Evolutionary conservation across 768 basidiomycete genomes (phyloP).

Genomic region (Lactarius deliciosus): DNA sequence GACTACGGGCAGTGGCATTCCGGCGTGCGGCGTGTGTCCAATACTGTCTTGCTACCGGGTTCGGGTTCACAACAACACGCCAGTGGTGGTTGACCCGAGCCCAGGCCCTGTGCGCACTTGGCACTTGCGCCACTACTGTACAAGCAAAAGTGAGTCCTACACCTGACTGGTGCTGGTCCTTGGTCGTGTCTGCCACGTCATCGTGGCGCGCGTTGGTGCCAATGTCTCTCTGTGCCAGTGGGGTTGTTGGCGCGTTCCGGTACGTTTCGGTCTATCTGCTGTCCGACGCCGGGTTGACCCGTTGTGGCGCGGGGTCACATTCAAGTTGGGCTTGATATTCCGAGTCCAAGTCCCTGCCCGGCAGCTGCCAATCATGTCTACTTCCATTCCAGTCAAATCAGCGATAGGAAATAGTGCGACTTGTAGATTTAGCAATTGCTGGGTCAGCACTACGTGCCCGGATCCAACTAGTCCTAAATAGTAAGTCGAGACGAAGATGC

Average conservation of each 20-base stretch:
- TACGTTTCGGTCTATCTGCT: background rate
- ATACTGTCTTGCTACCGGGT: background rate
- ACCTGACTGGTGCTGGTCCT: background rate
- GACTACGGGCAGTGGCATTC: background rate
- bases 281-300: background rate
- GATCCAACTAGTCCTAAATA: background rate
- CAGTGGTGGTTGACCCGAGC: background rate
- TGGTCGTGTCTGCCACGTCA: background rate
- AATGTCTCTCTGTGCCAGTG: no score
- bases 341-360: background rate
- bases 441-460: background rate
- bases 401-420: background rate
- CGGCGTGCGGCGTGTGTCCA: background rate
- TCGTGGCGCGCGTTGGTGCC: background rate
- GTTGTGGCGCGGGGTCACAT: background rate
- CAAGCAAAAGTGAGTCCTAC: background rate
- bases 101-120: background rate
- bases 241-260: no score
- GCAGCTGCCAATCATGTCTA: background rate
- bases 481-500: background rate
- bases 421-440: background rate
- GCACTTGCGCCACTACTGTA: background rate
- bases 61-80: no score
- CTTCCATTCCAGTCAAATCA: slow-evolving; percentile 1
- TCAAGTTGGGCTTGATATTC: background rate